Base-by-base conservation (phyloP, 208 protist species). In the Leishmania aethiopica region DNA sequence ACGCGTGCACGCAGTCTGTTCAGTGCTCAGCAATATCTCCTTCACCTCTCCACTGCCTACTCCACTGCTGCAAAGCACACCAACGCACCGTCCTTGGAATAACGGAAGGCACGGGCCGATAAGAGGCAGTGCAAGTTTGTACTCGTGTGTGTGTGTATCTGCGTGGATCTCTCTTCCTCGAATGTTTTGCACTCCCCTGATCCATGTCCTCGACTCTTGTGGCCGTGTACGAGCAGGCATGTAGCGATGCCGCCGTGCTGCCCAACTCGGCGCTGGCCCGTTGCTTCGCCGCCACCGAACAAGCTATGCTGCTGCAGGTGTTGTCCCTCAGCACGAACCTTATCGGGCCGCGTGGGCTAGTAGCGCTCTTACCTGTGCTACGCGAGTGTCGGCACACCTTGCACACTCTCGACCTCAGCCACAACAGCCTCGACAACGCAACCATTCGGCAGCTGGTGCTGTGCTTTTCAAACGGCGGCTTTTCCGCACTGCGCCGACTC, bases 341-440 rank as follows among this genome's bases (percentile, higher is more conserved):
- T 42, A 25, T 95, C 2, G 92, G 92, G 0, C 80, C 89, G 28
- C 86, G 86, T 42, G 92, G 92, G 2, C 51, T 94, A 70, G 17
- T 71, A 8, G 84, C 90, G 7, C 73, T 95, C 49, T 67, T 90
- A 32, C 45, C 80, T 17, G 78, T 91, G 25, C 78, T 90, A 55
- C 37, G 10, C 17, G 5, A 82, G 70, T 89, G 81, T 40, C 81
- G 86, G 25, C 84, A 81, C 51, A 88, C 84, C 13, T 84, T 95
- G 13, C 85, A 91, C 70, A 90, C 83, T 10, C 76, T 95, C 45
- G 86, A 91, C 74, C 82, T 95, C 13, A 79, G 88, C 55, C 57
- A 90, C 67, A 93, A 92, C 78, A 73, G 86, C 8, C 83, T 95
- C 59, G 79, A 77, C 72, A 95, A 89, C 72, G 77, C 55, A 3